Evolutionary conservation across 495 filamentous ascomycete genomes (phyloP), one percentile per base, ranked within the genome.

Genomic region (Xylaria palmicola): DNA sequence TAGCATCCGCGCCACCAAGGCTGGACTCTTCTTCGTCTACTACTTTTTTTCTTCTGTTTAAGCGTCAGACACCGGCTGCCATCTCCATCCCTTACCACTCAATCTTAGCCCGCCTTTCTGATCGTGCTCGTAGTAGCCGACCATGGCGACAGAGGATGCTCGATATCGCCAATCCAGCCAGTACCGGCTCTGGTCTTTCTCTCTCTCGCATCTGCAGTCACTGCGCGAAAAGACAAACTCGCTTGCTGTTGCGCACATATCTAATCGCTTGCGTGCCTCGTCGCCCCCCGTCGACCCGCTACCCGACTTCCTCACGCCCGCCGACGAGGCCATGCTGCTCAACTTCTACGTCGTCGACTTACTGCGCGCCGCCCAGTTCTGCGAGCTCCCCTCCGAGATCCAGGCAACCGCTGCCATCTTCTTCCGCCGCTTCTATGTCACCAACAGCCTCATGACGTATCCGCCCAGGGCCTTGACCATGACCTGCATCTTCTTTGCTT

Each of bases 371-470:
- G 90, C 88, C 30, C 85, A 92, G 39, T 86, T 87, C 63, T 88
- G 90, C 65, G 85, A 90, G 29, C 81, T 93, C 43, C 86, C 92
- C 19, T 90, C 88, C 44, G 87, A 90, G 59, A 91, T 97, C 37
- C 69, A 90, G 84, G 90, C 92, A 7, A 98, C 95, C 29, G 92
- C 92, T 30, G 88, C 94, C 43, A 90, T 93, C 74, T 97, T 92
- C 74, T 85, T 98, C 44, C 87, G 89, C 54, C 89, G 94, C 56
- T 97, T 98, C 81, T 98, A 97, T 75, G 83, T 97, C 24, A 90
- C 88, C 61, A 96, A 96, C 74, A 94, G 90, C 36, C 85, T 90
- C 57, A 93, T 98, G 88, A 97, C 93, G 37, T 96, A 97, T 71
- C 90, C 92, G 62, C 93, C 92, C 0, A 88, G 89, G 63, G 84